Percentiles rank a stretch among this genome's conserved stretches.
Evolutionary conservation across 176 grass and related monocot species (phyloP).

Genomic region (Raddia guianensis): DNA sequence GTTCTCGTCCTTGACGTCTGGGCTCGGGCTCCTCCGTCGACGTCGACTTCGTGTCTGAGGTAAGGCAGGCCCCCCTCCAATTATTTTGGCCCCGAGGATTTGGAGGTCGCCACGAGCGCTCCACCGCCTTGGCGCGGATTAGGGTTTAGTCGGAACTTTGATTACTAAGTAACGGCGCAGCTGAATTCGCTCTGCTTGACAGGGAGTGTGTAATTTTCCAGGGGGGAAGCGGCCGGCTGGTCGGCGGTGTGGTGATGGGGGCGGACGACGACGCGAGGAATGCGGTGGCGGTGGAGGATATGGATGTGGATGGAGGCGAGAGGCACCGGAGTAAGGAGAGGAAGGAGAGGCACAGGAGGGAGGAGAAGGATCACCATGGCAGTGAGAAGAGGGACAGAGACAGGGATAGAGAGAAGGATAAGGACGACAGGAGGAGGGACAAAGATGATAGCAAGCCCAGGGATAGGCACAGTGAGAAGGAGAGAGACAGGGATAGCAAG

Average conservation of each 20-base stretch:
- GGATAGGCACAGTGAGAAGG: constrained; percentile 38
- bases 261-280: constrained; percentile 43
- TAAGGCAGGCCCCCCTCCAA: neutral
- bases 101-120: neutral
- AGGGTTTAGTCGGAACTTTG: neutral
- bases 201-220: neutral
- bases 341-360: constrained; percentile 51
- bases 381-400: constrained; percentile 58
- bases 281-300: constrained; percentile 41
- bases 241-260: constrained; percentile 39
- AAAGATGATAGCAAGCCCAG: constrained; percentile 46
- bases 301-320: constrained; percentile 53
- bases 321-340: constrained; percentile 52
- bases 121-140: neutral
- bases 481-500: constrained; percentile 50
- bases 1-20: neutral
- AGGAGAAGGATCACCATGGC: constrained; percentile 53
- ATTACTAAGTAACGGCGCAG: neutral
- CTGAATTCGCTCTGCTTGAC: neutral
- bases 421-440: constrained; percentile 51
- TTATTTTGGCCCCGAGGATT: neutral
- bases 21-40: neutral
- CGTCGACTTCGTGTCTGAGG: too few species aligned
- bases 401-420: constrained; percentile 52
- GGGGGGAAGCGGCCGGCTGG: neutral